A percentile compares a stretch with the other conserved stretches of the same genome.
phyloP scores from a whole-genome alignment of 805 yeast species.

The Candida montana region DNA sequence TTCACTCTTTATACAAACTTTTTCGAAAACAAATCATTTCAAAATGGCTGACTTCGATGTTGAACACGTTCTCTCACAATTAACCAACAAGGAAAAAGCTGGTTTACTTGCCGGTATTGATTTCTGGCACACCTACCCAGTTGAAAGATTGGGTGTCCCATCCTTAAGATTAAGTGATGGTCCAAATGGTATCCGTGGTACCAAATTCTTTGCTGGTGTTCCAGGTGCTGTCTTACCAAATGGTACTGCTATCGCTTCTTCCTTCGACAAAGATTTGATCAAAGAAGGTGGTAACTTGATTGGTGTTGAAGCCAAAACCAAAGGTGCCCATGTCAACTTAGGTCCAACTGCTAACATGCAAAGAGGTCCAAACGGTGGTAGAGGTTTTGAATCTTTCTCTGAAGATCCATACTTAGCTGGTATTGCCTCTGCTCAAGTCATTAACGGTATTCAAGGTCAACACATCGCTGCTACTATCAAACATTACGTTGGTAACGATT shows the following conservation, averaged over 20 bases:
- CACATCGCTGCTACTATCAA: conserved; percentile 53
- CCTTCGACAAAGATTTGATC: conserved; percentile 48
- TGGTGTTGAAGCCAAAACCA: conserved; percentile 50
- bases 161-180: conserved; percentile 49
- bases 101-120: conserved; percentile 38
- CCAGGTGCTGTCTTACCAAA: conserved; percentile 54
- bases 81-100: conserved; percentile 25
- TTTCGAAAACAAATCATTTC: neutral
- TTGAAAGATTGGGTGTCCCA: conserved; percentile 39
- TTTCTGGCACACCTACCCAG: conserved; percentile 45
- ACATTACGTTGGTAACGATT: conserved; percentile 60
- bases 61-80: conserved; percentile 22
- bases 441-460: conserved; percentile 49
- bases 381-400: conserved; percentile 57
- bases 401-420: conserved; percentile 56
- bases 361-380: conserved; percentile 55
- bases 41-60: conserved; percentile 20
- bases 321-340: conserved; percentile 45
- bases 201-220: conserved; percentile 43
- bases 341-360: conserved; percentile 51
- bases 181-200: conserved; percentile 61
- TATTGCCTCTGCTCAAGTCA: conserved; percentile 39
- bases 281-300: conserved; percentile 45
- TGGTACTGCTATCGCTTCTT: conserved; percentile 55
- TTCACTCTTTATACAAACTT: too few species aligned